phyloP scores from a whole-genome alignment of 148 eudicot genomes.

The Rhododendron williamsianum region DNA sequence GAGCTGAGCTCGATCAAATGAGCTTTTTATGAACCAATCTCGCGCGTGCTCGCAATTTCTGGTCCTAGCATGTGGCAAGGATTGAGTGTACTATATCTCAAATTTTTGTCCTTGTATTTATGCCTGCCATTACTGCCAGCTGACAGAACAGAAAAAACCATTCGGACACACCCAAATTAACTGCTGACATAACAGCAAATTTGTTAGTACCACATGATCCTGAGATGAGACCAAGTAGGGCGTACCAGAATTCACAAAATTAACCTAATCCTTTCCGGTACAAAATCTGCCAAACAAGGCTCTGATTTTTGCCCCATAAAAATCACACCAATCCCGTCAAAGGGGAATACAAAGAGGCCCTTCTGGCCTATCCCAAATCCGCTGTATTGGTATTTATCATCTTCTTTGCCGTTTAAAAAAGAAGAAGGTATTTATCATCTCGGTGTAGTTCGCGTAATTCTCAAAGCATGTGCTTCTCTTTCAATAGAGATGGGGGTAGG shows the following conservation, averaged over 20 bases:
- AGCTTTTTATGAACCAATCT: no score
- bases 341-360: slow-evolving; percentile 25
- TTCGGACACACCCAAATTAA: no score
- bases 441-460: slow-evolving; percentile 27
- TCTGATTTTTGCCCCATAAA: background rate
- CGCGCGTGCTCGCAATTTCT: no score
- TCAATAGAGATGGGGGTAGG: slow-evolving; percentile 32
- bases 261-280: background rate
- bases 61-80: no score
- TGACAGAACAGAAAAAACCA: no score
- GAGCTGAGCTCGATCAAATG: no score
- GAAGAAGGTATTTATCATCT: background rate
- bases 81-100: no score
- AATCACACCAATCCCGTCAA: background rate
- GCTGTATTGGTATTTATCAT: background rate
- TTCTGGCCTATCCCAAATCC: slow-evolving; percentile 17
- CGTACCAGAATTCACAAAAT: background rate
- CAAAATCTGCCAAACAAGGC: background rate
- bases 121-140: no score
- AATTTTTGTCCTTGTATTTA: no score
- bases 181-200: background rate
- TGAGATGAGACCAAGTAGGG: background rate
- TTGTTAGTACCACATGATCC: background rate
- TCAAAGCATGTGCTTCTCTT: slow-evolving; percentile 50
- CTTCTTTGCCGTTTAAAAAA: no score